Percentiles rank a stretch among this genome's conserved stretches.
These are phyloP conservation scores for Paramecium sonneborni DNA, from an alignment of 73 alveolate species.

Conservation along the genomic window DNA sequence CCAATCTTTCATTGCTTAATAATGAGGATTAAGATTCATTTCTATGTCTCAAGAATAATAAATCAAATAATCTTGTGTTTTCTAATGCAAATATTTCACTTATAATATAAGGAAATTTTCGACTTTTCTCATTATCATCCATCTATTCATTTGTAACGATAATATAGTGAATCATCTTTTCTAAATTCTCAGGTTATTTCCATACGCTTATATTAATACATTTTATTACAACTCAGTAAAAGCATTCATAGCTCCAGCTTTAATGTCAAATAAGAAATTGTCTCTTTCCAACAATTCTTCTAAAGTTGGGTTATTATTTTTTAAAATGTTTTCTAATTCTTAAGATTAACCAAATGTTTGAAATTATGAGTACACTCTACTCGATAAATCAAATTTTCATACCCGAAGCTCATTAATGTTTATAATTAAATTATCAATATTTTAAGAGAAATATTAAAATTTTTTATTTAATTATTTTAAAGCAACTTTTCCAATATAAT, in stretches of 20 bases:
- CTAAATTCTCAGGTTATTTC: slow-evolving; percentile 33
- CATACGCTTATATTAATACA: neutral
- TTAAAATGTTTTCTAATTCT: slow-evolving; percentile 25
- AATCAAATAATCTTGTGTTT: neutral
- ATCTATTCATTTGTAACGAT: neutral
- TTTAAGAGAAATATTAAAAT: neutral
- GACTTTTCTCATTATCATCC: neutral
- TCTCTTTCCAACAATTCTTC: slow-evolving; percentile 54
- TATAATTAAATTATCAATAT: neutral
- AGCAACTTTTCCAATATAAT: neutral
- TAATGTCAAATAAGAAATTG: slow-evolving; percentile 39
- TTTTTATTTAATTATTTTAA: neutral
- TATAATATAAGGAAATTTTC: slow-evolving; percentile 14
- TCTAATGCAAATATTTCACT: slow-evolving; percentile 40
- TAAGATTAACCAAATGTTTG: slow-evolving; percentile 40
- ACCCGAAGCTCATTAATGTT: slow-evolving; percentile 47
- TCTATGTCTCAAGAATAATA: neutral
- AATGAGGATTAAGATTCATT: neutral
- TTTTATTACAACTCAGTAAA: slow-evolving; percentile 30
- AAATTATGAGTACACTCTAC: slow-evolving; percentile 14
- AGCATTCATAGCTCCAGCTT: slow-evolving; percentile 55
- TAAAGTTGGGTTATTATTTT: neutral
- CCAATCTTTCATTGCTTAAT: slow-evolving; percentile 35
- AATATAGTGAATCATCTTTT: neutral
- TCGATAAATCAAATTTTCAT: neutral